Evolutionary conservation across 2,329 filamentous ascomycete genomes (phyloP).

Genomic region (Fusarium sp.): DNA sequence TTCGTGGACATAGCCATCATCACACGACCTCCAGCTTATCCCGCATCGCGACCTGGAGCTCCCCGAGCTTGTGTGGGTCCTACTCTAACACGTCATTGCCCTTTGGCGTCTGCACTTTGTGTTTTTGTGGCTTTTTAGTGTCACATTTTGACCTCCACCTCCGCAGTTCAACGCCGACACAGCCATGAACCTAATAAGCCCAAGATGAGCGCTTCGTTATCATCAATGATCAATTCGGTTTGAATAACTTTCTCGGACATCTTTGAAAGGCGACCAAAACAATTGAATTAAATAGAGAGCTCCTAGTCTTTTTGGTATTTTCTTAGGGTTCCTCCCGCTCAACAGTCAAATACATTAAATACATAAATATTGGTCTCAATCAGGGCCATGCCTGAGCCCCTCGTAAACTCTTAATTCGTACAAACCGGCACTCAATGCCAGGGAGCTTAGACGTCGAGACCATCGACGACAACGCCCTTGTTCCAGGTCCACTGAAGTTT

Average conservation of each 20-base stretch:
- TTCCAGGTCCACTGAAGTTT: constrained; percentile 85
- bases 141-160: constrained; percentile 38
- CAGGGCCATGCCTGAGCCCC: constrained; percentile 38
- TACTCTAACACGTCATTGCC: constrained; percentile 37
- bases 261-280: constrained; percentile 30
- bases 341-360: constrained; percentile 43
- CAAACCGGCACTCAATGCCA: constrained; percentile 47
- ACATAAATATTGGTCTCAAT: constrained; percentile 44
- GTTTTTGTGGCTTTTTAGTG: constrained; percentile 26
- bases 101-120: constrained; percentile 20
- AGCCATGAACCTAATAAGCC: neutral
- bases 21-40: constrained; percentile 38
- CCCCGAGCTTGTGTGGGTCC: constrained; percentile 47
- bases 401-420: constrained; percentile 43
- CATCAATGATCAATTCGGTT: neutral
- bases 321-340: constrained; percentile 45
- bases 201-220: neutral
- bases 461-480: constrained; percentile 87
- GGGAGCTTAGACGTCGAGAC: constrained; percentile 77
- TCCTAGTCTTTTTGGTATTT: constrained; percentile 45
- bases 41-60: constrained; percentile 44
- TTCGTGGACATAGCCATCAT: constrained; percentile 22
- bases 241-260: neutral
- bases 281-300: constrained; percentile 46
- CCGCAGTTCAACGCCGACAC: constrained; percentile 37